Base-by-base conservation (phyloP, 805 yeast species). In the Candida jianshihensis region DNA sequence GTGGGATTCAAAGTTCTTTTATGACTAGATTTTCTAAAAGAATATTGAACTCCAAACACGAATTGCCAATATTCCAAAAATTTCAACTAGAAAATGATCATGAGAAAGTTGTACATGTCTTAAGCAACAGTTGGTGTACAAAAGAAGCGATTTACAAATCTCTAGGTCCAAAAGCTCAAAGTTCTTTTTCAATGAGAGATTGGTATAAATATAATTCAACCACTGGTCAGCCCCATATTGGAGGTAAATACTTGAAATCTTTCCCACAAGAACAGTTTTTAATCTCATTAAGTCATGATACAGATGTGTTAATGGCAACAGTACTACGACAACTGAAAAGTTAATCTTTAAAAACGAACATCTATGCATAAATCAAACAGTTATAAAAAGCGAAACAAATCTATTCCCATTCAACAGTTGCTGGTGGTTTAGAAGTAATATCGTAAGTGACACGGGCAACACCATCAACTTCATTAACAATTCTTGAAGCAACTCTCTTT, bases 361-460 rank as follows among this genome's bases (percentile, higher is more conserved):
- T n/a, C n/a, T n/a, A n/a, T n/a, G n/a, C 8, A 16, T 12, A 13
- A 19, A 3, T 4, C n/a, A 15, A 21, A 24, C 14, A 29, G 18
- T 24, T 14, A 14, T 26, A 30, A 26, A 19, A 26, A 28, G 29
- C 33, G 19, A 33, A 31, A 21, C 8, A 24, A 24, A 26, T 39
- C 34, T 81, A 90, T 70, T 92, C 98, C 98, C 97, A 92, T 65
- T 92, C 99, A 51, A 92, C 98, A 42, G 99, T 92, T 42, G 99
- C 98, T 44, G 99, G 99, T 39, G 99, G 99, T 70, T 92, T 92
- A 42, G 97, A 88, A 42, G 98, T 92, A 62, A 92, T 89, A 64
- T 92, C 99, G 65, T 92, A 92, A 38, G 96, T 92, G 44, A 92
- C 99, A 68, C 99, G 83, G 39, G 98, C 97, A 56, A 92, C 98